Conservation (phyloP, 2,329 filamentous ascomycete genomes). For the Penicillium capsulatum region DNA sequence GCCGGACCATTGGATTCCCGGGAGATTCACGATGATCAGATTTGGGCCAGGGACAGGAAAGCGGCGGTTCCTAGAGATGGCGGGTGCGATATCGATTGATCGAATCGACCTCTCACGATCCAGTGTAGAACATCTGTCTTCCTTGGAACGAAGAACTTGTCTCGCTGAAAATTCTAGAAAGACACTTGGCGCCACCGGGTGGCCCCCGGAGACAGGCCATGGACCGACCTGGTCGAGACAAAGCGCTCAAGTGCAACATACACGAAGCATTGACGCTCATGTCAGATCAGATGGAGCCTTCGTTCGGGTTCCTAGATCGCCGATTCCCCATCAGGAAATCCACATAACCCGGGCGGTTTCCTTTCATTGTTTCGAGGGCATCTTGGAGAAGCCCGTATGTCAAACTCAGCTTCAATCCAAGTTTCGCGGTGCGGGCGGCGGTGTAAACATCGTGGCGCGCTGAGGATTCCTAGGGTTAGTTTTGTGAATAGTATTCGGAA, state of each 20-base stretch:
- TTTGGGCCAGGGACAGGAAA: no score
- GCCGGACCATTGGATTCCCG: no score
- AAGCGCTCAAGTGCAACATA: not conserved
- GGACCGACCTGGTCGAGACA: no score
- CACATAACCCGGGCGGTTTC: conserved; percentile 70
- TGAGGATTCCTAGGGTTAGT: conserved; percentile 36
- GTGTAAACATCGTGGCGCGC: conserved; percentile 76
- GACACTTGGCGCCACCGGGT: not conserved
- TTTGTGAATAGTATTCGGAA: not conserved
- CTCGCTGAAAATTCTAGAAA: no score
- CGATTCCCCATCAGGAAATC: conserved; percentile 57
- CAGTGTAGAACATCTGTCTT: no score
- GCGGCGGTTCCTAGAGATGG: no score
- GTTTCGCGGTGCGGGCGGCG: conserved; percentile 71
- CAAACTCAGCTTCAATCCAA: conserved; percentile 73
- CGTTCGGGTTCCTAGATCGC: conserved; percentile 20
- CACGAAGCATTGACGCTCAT: not conserved
- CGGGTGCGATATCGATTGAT: no score
- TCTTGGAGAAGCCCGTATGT: conserved; percentile 81
- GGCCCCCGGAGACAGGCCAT: not conserved
- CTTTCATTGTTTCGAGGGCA: conserved; percentile 62
- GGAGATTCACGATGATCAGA: no score
- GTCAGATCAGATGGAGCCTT: conserved; percentile 15
- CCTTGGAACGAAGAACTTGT: no score
- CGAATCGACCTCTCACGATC: no score